Base-by-base conservation (phyloP, 2,329 filamentous ascomycete species). In the Penicillium thymicola region DNA sequence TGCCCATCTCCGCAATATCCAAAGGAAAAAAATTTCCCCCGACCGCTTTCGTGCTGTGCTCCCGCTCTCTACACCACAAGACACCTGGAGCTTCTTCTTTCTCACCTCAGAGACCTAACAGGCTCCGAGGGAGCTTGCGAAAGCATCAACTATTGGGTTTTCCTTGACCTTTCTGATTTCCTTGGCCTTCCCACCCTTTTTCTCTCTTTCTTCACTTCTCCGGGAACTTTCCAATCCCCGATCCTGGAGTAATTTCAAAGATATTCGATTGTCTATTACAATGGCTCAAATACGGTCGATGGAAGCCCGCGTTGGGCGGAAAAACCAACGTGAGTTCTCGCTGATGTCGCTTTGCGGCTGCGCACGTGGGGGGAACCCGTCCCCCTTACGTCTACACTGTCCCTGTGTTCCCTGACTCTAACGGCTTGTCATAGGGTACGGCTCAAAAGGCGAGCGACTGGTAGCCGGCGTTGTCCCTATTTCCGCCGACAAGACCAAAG, bases 381-480 rank as follows among this genome's bases (percentile, higher is more conserved):
- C 51, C 42, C 45, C 30, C 51, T 51, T 60, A 54, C 40, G n/a
- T 58, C 54, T 51, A 51, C 38, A 51, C 14, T 16, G 18, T 38
- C 11, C 38, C 37, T 36, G 28, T 51, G 49, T 44, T 36, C 14
- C 49, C 59, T 69, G 69, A 65, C 67, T 53, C 16, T 54, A 54
- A 50, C 52, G 48, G 42, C 40, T 46, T 51, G 37, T 36, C 49
- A 32, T 65, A 97, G 94, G 92, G 71, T 99, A 97, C 78, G 92
- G 90, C 70, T 79, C 89, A 58, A 89, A 91, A 74, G 93, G 93
- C 78, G 93, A 97, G 78, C 89, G 94, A 65, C 87, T 97, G 60
- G 94, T 99, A 67, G 93, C 94, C 59, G 94, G 94, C 66, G 87
- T 97, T 57, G 94, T 99, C 46, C 91, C 94, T 63, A 81, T 97